Percentiles rank a stretch among this genome's conserved stretches.
phyloP scores from a whole-genome alignment of 225 moss, liverwort and hornwort species.

The Physcomitrium patens region DNA sequence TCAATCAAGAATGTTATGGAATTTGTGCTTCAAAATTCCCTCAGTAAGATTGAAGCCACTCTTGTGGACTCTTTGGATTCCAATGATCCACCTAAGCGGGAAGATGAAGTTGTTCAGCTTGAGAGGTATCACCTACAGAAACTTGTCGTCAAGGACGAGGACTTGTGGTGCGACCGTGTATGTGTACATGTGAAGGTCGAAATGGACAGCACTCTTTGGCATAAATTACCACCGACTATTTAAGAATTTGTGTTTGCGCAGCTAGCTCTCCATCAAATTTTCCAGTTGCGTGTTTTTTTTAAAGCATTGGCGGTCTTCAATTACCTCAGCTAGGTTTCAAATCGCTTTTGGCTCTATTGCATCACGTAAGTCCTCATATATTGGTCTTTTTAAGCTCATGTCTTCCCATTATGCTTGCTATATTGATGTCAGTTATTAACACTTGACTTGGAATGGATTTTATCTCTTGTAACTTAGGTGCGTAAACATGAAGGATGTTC shows the following conservation, averaged over 20 bases:
- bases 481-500: background rate
- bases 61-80: constrained; percentile 12
- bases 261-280: constrained; percentile 30
- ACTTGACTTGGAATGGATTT: background rate
- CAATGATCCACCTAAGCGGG: constrained; percentile 12
- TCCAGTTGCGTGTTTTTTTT: constrained; percentile 25
- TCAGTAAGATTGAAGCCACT: constrained; percentile 12
- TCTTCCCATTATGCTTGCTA: background rate
- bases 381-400: background rate
- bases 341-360: background rate
- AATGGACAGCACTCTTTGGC: constrained; percentile 31
- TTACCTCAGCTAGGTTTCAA: constrained; percentile 27
- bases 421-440: background rate
- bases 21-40: constrained; percentile 24
- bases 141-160: constrained; percentile 21
- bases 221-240: constrained; percentile 19
- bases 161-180: constrained; percentile 44
- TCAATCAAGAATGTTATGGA: constrained; percentile 25
- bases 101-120: constrained; percentile 21
- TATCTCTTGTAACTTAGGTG: background rate
- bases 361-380: background rate
- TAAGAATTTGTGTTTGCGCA: constrained; percentile 33
- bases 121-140: constrained; percentile 33
- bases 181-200: constrained; percentile 31
- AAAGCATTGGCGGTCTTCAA: constrained; percentile 27